phyloP scores from a whole-genome alignment of 345 rosid genomes.

The Murraya koenigii region DNA sequence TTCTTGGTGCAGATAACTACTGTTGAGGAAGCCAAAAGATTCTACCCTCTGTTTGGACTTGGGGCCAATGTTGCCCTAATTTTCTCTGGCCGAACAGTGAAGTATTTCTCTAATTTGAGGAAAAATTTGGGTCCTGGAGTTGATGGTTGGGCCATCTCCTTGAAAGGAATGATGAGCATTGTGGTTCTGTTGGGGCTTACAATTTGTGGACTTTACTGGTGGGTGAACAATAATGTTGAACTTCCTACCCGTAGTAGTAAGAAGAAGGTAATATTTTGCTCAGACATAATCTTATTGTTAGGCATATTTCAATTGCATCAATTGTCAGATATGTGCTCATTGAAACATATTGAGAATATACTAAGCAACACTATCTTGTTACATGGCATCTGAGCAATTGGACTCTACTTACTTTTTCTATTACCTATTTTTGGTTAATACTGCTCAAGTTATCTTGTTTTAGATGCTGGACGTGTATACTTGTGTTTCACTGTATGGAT shows the following conservation, averaged over 20 bases:
- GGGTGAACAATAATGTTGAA: slow-evolving; percentile 73
- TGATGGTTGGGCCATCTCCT: slow-evolving; percentile 97
- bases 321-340: neutral
- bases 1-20: slow-evolving; percentile 75
- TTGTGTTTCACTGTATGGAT: neutral
- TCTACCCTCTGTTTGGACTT: slow-evolving; percentile 92
- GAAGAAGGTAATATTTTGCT: slow-evolving; percentile 69
- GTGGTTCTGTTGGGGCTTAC: slow-evolving; percentile 84
- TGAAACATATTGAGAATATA: neutral
- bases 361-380: too few species aligned
- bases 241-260: slow-evolving; percentile 93
- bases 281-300: neutral
- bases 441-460: neutral
- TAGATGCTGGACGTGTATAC: neutral
- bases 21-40: slow-evolving; percentile 90
- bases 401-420: neutral
- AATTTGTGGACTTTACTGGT: slow-evolving; percentile 90
- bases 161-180: slow-evolving; percentile 95
- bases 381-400: too few species aligned
- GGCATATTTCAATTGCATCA: slow-evolving; percentile 8
- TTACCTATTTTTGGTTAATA: neutral
- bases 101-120: slow-evolving; percentile 90
- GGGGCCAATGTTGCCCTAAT: slow-evolving; percentile 94
- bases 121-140: slow-evolving; percentile 91
- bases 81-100: slow-evolving; percentile 94